Evolutionary conservation across 345 rosid species (phyloP), one percentile per base, ranked within the genome.

Genomic region (Acer campestre): DNA sequence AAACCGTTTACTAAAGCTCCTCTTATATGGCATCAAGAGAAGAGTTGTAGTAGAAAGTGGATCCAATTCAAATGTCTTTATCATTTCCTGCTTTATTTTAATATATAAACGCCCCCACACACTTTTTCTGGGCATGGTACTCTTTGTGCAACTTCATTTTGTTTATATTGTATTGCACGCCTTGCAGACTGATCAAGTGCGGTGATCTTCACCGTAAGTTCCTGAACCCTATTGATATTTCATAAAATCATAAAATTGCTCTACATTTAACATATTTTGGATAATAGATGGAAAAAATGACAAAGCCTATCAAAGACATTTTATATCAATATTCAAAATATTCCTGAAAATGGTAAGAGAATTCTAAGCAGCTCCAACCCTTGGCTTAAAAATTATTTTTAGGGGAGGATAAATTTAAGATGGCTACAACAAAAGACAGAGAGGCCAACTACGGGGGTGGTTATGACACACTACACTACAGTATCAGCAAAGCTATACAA

Each of bases 401-500:
- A 2, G 38, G 74, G 59, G 35, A 29, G 29, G n/a, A 20, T 17
- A 10, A 71, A 13, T 53, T 71, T 71, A 63, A 40, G 13, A 72
- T 58, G 49, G 53, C 53, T 27, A 38, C 31, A 40, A 12, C 70
- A 9, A 61, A 18, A 16, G 80, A 81, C 22, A 58, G 56, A 20
- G 49, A 66, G 61, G 64, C 61, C 62, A 16, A 61, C 70, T 69
- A 51, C 66, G 29, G 65, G 0, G 0, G 46, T 73, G 31, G 55
- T 10, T 68, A 67, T 11, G 71, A 13, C 80, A 1, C 14, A 25
- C 59, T 79, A 79, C 3, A 44, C 75, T 56, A 84, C 75, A 48
- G 82, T 61, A 77, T 86, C 87, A 1, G 84, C 91, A 76, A 86
- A 86, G 1, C 82, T 73, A 73, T 86, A 86, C 23, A 83, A 83